Evolutionary conservation across 148 eudicot species (phyloP), one percentile per base, ranked within the genome.

Genomic region (Persicaria tinctoria): DNA sequence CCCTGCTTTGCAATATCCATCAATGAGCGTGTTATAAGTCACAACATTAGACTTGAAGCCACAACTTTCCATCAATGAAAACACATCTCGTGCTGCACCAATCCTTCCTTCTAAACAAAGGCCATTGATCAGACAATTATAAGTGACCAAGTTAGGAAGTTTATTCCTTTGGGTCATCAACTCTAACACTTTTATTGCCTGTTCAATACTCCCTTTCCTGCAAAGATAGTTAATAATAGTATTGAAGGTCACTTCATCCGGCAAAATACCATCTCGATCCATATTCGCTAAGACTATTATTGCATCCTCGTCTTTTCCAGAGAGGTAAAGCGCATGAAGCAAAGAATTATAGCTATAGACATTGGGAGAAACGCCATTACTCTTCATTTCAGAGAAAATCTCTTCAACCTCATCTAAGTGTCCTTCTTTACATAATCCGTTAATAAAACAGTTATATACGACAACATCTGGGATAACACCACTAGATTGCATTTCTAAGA

Each of bases 401-500:
- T 44, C 38, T 7, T 76, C 72, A 62, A n/a, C 57, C 57, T 54
- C n/a, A 0, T 54, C 18, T 1, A 14, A 13, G 5, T 3, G 5
- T 1, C 57, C 18, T 14, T 3, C 5, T 54, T 54, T 54, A 54
- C 57, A 16, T 0, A 44, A 73, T 46, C 81, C 78, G 27, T 70
- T 55, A 76, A 82, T 72, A 38, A 78, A 76, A 5, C 74, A 44
- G 64, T 71, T 78, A 59, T 70, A 82, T 3, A 72, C 73, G 16
- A 53, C 76, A 6, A 46, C 47, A 72, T 78, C 60, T 5, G 81
- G 81, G 55, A 70, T 14, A 48, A 74, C 75, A 53, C 79, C 81
- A 1, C 59, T 76, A 9, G 46, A 71, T 32, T 72, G 70, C 81
- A 82, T 82, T 23, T 78, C 72, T 16, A 44, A 18, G 74, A 78